A percentile compares a stretch with the other conserved stretches of the same genome.
phyloP scores from a whole-genome alignment of 2,329 filamentous ascomycete species.

The Tolypocladium paradoxum region DNA sequence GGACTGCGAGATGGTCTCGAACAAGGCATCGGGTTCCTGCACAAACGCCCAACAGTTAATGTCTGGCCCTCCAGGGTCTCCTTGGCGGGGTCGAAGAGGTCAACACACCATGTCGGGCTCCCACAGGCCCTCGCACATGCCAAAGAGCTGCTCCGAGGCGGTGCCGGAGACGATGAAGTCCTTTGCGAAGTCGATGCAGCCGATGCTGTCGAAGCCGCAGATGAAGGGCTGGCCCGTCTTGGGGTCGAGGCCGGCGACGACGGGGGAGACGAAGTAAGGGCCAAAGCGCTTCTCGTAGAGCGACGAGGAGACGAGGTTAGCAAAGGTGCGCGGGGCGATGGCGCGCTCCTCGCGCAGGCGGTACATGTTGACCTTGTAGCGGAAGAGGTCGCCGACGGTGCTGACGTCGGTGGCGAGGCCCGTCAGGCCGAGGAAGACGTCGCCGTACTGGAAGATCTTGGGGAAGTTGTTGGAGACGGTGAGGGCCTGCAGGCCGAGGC shows the following conservation, averaged over 20 bases:
- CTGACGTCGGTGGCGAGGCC: constrained; percentile 92
- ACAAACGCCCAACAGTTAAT: not conserved
- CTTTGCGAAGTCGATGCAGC: constrained; percentile 98
- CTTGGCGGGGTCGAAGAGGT: too few species aligned
- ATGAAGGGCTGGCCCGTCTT: constrained; percentile 94
- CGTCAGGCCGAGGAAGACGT: constrained; percentile 89
- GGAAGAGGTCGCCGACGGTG: constrained; percentile 93
- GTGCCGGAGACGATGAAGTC: constrained; percentile 98
- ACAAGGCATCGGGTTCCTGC: constrained; percentile 83
- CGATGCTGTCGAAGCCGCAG: constrained; percentile 97
- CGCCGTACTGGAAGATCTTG: constrained; percentile 97
- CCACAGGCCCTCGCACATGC: constrained; percentile 96
- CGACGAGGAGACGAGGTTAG: constrained; percentile 83
- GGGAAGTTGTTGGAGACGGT: constrained; percentile 99
- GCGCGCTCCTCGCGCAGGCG: constrained; percentile 93
- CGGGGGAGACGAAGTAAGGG: constrained; percentile 90
- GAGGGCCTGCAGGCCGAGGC: constrained; percentile 88
- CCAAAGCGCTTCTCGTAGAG: constrained; percentile 96
- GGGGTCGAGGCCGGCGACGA: constrained; percentile 89
- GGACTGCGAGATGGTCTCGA: constrained; percentile 96
- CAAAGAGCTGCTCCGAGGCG: constrained; percentile 93
- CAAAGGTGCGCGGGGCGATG: constrained; percentile 89
- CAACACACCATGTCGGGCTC: constrained; percentile 82
- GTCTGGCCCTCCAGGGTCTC: not conserved
- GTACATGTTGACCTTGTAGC: constrained; percentile 99